Conservation (phyloP, 805 yeast species). For the Kluyveromyces wickerhamii region DNA sequence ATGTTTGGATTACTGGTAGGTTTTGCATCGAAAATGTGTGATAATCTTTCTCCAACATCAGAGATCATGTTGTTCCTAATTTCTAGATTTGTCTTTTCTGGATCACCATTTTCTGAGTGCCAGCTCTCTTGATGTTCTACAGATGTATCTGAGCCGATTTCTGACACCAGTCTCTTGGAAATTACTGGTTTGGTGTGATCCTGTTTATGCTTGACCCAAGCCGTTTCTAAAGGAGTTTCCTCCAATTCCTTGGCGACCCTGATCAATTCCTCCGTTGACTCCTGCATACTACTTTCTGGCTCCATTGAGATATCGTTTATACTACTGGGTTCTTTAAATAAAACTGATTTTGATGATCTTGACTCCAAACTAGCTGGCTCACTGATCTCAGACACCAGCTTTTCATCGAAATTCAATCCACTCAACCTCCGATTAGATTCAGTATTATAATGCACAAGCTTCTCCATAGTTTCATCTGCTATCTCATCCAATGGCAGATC, state of each 20-base stretch:
- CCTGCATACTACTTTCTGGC: too few relatives aligned
- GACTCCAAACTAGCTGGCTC: too few relatives aligned
- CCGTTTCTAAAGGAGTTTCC: background rate
- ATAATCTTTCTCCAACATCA: slow-evolving; percentile 10
- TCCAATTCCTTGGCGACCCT: background rate
- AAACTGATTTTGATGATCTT: too few relatives aligned
- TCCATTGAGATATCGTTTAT: too few relatives aligned
- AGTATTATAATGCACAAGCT: slow-evolving; percentile 25
- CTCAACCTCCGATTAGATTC: too few relatives aligned
- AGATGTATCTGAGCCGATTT: slow-evolving; percentile 5
- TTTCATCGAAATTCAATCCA: too few relatives aligned
- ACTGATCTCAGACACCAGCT: too few relatives aligned
- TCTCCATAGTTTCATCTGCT: slow-evolving; percentile 29
- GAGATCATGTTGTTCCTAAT: slow-evolving; percentile 12
- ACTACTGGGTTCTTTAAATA: too few relatives aligned
- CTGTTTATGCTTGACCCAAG: slow-evolving; percentile 2
- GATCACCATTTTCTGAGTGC: background rate
- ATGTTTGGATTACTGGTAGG: slow-evolving; percentile 5
- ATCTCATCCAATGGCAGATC: slow-evolving; percentile 23
- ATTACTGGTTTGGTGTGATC: background rate
- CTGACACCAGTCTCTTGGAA: background rate
- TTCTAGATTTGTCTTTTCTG: slow-evolving; percentile 12
- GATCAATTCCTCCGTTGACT: background rate
- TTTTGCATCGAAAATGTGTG: slow-evolving; percentile 12
- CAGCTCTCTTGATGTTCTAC: background rate